Conservation (phyloP, 2,329 filamentous ascomycete genomes). For the Volutella citrinella region DNA sequence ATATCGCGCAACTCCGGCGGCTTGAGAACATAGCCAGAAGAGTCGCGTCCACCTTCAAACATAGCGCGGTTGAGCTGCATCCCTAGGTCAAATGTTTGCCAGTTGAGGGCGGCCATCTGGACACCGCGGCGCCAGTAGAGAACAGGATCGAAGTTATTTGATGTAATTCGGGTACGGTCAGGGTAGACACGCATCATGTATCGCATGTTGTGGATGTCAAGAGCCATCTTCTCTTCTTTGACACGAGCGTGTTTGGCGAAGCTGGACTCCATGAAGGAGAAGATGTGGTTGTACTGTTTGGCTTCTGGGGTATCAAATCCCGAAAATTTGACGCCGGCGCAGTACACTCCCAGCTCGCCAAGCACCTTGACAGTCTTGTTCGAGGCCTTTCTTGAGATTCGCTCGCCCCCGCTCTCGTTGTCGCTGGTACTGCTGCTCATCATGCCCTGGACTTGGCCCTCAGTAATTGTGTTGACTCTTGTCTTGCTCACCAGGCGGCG, state of each 20-base stretch:
- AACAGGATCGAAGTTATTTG: slow-evolving; percentile 92
- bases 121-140: slow-evolving; percentile 93
- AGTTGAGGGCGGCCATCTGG: slow-evolving; percentile 97
- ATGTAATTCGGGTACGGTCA: slow-evolving; percentile 74
- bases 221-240: slow-evolving; percentile 69
- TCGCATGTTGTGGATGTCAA: slow-evolving; percentile 87
- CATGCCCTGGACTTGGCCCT: slow-evolving; percentile 53
- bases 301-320: slow-evolving; percentile 77
- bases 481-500: slow-evolving; percentile 48
- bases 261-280: slow-evolving; percentile 87
- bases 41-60: slow-evolving; percentile 87
- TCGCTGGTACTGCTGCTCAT: slow-evolving; percentile 70
- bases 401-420: slow-evolving; percentile 67
- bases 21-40: slow-evolving; percentile 90
- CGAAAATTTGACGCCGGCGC: slow-evolving; percentile 73
- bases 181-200: slow-evolving; percentile 95
- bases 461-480: slow-evolving; percentile 56
- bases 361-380: slow-evolving; percentile 86
- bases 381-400: slow-evolving; percentile 57
- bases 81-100: slow-evolving; percentile 94
- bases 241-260: slow-evolving; percentile 79
- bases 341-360: slow-evolving; percentile 80
- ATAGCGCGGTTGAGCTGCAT: slow-evolving; percentile 98
- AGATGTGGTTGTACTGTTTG: slow-evolving; percentile 88
- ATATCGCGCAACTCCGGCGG: slow-evolving; percentile 78